Percentiles rank a stretch among this genome's conserved stretches.
Evolutionary conservation across 164 flowering plant species (phyloP).

Genomic region (Sextonia rubra): DNA sequence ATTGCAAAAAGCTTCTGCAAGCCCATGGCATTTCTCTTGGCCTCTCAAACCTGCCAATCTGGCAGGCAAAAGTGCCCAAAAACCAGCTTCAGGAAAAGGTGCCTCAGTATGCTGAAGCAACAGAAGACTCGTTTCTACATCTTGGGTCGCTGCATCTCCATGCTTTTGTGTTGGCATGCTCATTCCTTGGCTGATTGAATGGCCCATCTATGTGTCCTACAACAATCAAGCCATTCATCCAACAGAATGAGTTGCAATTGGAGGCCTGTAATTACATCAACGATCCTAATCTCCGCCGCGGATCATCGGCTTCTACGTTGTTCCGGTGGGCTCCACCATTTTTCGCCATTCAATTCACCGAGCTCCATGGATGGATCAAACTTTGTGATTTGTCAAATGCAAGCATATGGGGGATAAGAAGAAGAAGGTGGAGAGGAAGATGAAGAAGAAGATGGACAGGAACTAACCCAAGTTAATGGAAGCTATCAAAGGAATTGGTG

Average conservation of each 20-base stretch:
- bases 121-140: constrained; percentile 70
- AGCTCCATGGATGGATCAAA: too few species aligned
- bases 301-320: too few species aligned
- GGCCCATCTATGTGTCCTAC: not conserved
- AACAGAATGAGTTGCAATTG: not conserved
- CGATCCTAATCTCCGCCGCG: too few species aligned
- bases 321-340: too few species aligned
- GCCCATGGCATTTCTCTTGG: not conserved
- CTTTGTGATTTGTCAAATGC: too few species aligned
- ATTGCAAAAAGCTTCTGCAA: not conserved
- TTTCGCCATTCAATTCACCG: too few species aligned
- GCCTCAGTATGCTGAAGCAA: constrained; percentile 49
- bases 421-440: too few species aligned
- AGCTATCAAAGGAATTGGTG: too few species aligned
- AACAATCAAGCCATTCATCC: not conserved
- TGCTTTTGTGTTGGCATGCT: constrained; percentile 77
- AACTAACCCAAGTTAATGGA: too few species aligned
- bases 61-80: constrained; percentile 22
- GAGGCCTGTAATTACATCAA: too few species aligned
- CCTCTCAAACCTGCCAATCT: not conserved
- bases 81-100: constrained; percentile 32
- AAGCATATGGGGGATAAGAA: too few species aligned
- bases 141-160: constrained; percentile 61
- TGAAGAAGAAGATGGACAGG: too few species aligned
- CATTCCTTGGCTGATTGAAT: constrained; percentile 34